phyloP scores from a whole-genome alignment of 176 grass and related monocot genomes.

The Alloteropsis semialata region DNA sequence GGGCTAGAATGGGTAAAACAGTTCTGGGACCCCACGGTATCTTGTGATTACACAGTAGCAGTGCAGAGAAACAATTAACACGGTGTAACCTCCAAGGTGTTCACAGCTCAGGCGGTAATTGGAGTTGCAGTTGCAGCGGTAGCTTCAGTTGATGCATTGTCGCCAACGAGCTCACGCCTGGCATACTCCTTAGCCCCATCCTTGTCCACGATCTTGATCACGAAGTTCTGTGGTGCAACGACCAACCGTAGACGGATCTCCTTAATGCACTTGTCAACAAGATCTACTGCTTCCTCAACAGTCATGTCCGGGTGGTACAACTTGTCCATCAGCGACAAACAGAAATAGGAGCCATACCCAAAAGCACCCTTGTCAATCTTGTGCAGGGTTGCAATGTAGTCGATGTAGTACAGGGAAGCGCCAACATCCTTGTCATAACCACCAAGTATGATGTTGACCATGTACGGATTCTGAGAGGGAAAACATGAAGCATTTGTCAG shows the following conservation, averaged over 20 bases:
- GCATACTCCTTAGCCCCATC: conserved; percentile 32
- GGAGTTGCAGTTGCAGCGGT: too few relatives aligned
- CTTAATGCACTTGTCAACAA: conserved; percentile 79
- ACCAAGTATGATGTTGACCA: conserved; percentile 75
- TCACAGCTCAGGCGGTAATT: not conserved
- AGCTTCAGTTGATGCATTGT: conserved; percentile 7
- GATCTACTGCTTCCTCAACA: conserved; percentile 68
- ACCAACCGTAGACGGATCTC: conserved; percentile 82
- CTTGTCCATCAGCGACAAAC: conserved; percentile 82
- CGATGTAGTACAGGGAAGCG: conserved; percentile 88
- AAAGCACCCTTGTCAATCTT: conserved; percentile 95
- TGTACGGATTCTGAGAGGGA: conserved; percentile 72
- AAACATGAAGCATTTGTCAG: not conserved
- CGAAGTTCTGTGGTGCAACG: conserved; percentile 78
- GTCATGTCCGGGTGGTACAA: conserved; percentile 73
- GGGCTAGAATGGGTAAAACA: conserved; percentile 27
- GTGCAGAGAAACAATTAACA: conserved; percentile 22
- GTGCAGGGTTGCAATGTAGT: conserved; percentile 88
- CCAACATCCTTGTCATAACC: conserved; percentile 81
- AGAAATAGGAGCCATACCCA: conserved; percentile 78
- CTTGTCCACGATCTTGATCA: conserved; percentile 70
- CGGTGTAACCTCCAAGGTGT: not conserved
- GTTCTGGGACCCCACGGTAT: not conserved
- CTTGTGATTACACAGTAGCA: conserved; percentile 34
- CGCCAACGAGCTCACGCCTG: conserved; percentile 3